Evolutionary conservation across 2,329 filamentous ascomycete species (phyloP).

Genomic region (Alternaria novae-zelandiae): DNA sequence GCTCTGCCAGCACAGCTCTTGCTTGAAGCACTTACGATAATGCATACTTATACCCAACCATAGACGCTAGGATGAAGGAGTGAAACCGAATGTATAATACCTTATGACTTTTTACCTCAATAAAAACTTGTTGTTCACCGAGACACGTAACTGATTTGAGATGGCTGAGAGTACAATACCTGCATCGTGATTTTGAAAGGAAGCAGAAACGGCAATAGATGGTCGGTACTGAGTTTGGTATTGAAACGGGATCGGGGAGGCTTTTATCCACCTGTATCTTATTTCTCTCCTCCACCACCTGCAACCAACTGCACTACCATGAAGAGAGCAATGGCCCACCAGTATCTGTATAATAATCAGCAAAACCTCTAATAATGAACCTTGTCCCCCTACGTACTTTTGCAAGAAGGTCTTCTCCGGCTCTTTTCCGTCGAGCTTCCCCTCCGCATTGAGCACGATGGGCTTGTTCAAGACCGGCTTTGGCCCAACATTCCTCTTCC

Average conservation of each 20-base stretch:
- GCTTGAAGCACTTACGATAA: not conserved
- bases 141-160: not conserved
- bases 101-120: conserved; percentile 1
- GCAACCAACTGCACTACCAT: conserved; percentile 55
- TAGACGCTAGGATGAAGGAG: not conserved
- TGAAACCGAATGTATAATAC: conserved; percentile 6
- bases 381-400: conserved; percentile 49
- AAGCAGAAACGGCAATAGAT: not conserved
- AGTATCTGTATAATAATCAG: conserved; percentile 51
- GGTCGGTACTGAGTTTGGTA: not conserved
- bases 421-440: conserved; percentile 56
- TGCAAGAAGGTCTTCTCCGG: conserved; percentile 59
- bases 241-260: not conserved
- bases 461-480: conserved; percentile 59
- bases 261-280: not conserved
- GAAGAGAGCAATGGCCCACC: conserved; percentile 59
- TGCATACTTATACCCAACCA: conserved; percentile 2
- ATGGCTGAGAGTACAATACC: not conserved
- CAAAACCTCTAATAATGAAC: not conserved
- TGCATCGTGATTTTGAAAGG: not conserved
- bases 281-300: conserved; percentile 47
- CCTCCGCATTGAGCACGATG: conserved; percentile 62
- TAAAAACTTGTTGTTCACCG: not conserved
- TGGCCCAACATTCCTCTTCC: conserved; percentile 48
- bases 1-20: conserved; percentile 6